phyloP scores from a whole-genome alignment of 805 yeast species.

The Tetrapisispora arboricola region DNA sequence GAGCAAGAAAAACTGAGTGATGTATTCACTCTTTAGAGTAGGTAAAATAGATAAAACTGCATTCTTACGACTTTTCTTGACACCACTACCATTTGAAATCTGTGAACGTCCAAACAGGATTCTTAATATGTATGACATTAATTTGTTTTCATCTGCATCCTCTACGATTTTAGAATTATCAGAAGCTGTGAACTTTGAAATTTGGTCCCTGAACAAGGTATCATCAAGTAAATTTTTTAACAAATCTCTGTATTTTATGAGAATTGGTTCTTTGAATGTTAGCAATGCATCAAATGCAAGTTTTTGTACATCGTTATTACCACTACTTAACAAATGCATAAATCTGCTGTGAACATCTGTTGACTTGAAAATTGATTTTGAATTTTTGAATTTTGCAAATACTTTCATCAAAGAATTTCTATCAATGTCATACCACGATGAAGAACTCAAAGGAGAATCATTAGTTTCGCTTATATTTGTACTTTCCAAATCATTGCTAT shows the following conservation, averaged over 20 bases:
- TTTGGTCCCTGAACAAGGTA: constrained; percentile 74
- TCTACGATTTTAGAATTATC: constrained; percentile 47
- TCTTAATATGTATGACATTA: constrained; percentile 67
- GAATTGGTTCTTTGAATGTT: constrained; percentile 46
- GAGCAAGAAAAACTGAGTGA: constrained; percentile 50
- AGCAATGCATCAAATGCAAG: constrained; percentile 61
- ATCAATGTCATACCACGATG: constrained; percentile 41
- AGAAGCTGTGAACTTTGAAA: constrained; percentile 46
- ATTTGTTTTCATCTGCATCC: constrained; percentile 42
- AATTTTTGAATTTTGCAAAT: constrained; percentile 53
- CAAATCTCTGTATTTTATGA: constrained; percentile 63
- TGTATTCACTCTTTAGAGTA: constrained; percentile 40
- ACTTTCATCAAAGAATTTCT: constrained; percentile 49
- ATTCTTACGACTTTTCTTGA: constrained; percentile 59
- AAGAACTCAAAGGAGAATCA: constrained; percentile 6
- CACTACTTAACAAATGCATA: constrained; percentile 49
- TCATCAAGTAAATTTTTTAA: constrained; percentile 71
- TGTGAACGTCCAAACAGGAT: constrained; percentile 84
- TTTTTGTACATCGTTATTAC: constrained; percentile 53
- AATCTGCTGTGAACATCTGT: constrained; percentile 45
- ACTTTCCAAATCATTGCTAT: constrained; percentile 14
- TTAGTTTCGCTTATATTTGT: constrained; percentile 9
- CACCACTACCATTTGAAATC: constrained; percentile 53
- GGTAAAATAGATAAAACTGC: constrained; percentile 61
- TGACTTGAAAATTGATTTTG: constrained; percentile 43